These are phyloP conservation scores for Ceratocystis smalleyi DNA, from an alignment of 2,329 filamentous ascomycete species.

Conservation along the genomic window DNA sequence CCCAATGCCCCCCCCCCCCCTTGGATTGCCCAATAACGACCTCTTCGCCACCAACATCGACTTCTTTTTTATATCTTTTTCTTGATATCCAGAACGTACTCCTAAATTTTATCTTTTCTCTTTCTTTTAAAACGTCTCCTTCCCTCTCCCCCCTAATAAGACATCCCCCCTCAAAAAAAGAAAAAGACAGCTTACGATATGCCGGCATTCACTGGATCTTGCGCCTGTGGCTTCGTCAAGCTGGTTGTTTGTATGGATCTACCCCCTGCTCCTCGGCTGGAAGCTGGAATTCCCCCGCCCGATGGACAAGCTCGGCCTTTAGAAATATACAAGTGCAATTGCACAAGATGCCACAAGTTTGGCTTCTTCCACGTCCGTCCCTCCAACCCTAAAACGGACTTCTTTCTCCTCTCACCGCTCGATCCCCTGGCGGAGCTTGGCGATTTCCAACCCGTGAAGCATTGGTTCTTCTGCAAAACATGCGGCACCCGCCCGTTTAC, in stretches of 20 bases:
- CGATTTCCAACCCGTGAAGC: conserved; percentile 26
- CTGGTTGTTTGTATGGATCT: conserved; percentile 14
- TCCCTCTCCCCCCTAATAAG: not conserved
- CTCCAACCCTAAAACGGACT: conserved; percentile 27
- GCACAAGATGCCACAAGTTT: conserved; percentile 31
- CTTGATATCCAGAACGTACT: not conserved
- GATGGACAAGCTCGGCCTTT: conserved; percentile 31
- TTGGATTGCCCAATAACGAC: not conserved
- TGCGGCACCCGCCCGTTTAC: conserved; percentile 29
- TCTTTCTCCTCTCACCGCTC: conserved; percentile 30
- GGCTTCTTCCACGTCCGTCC: conserved; percentile 29
- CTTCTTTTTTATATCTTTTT: not conserved
- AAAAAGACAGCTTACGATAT: not conserved
- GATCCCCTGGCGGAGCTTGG: conserved; percentile 26
- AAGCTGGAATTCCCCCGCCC: not conserved
- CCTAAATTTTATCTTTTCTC: not conserved
- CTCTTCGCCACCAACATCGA: not conserved
- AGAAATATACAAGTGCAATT: conserved; percentile 27
- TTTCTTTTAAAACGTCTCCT: not conserved
- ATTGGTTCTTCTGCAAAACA: conserved; percentile 20
- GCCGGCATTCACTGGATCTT: conserved; percentile 13
- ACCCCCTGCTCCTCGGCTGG: conserved; percentile 6
- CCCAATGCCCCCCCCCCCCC: not conserved
- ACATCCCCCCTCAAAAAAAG: no score
- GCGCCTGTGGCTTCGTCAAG: conserved; percentile 10